Evolutionary conservation across 2,329 filamentous ascomycete genomes (phyloP).

Genomic region (Scorias spongiosa): DNA sequence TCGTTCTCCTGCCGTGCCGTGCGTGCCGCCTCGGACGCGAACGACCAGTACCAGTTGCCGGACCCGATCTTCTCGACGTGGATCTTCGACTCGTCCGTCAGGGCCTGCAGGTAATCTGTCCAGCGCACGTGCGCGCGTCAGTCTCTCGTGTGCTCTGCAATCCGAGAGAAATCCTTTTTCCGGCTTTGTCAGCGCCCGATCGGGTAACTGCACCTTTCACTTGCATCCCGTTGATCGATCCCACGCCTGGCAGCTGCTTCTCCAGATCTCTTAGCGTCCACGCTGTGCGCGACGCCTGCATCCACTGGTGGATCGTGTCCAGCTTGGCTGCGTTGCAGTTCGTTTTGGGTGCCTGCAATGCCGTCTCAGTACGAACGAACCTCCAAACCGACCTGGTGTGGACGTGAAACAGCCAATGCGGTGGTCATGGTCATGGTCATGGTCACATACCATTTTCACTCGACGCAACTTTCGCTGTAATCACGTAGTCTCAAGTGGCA

Average conservation of each 20-base stretch:
- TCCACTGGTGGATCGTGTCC: slow-evolving; percentile 41
- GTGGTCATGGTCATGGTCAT: no score
- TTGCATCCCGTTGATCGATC: slow-evolving; percentile 50
- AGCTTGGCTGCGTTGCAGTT: slow-evolving; percentile 43
- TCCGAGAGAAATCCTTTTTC: no score
- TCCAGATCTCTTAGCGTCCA: slow-evolving; percentile 55
- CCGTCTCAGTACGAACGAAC: slow-evolving; percentile 2
- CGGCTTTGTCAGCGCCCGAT: no score
- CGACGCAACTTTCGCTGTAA: no score
- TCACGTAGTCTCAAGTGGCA: no score
- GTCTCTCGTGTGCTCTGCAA: no score
- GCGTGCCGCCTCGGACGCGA: slow-evolving; percentile 42
- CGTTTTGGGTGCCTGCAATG: slow-evolving; percentile 35
- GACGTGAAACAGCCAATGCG: no score
- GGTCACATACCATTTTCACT: no score
- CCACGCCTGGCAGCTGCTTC: slow-evolving; percentile 45
- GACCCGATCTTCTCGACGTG: slow-evolving; percentile 55
- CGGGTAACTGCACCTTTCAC: slow-evolving; percentile 14
- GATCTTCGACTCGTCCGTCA: slow-evolving; percentile 46
- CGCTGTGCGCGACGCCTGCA: slow-evolving; percentile 44
- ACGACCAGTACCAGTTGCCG: slow-evolving; percentile 60
- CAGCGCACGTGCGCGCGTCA: neutral
- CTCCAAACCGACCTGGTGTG: no score
- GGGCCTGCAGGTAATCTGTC: slow-evolving; percentile 44
- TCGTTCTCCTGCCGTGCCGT: slow-evolving; percentile 25